These are phyloP conservation scores for Fraxinus ornus DNA, from an alignment of 305 asterid species.

Conservation along the genomic window DNA sequence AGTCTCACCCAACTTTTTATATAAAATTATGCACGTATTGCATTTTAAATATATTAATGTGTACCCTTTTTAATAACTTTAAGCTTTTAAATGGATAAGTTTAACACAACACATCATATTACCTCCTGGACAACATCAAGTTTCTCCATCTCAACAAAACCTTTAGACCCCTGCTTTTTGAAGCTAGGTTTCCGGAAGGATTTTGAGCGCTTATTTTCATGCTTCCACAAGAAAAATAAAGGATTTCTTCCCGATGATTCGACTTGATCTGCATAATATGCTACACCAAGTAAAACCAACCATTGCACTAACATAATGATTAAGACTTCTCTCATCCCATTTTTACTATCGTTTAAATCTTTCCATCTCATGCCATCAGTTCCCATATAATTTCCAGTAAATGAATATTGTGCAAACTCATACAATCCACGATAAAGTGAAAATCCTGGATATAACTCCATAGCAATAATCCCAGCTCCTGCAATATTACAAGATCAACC, in stretches of 20 bases:
- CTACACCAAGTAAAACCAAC: constrained; percentile 68
- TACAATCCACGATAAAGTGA: constrained; percentile 82
- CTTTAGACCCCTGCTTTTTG: constrained; percentile 68
- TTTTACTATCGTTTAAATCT: constrained; percentile 55
- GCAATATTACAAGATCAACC: constrained; percentile 34
- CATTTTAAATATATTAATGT: neutral
- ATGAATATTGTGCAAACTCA: constrained; percentile 84
- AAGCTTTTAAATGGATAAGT: neutral
- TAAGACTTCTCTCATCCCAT: constrained; percentile 70
- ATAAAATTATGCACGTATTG: neutral
- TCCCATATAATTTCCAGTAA: constrained; percentile 69
- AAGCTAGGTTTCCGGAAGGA: constrained; percentile 67
- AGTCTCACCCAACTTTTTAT: neutral
- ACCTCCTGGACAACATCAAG: constrained; percentile 87
- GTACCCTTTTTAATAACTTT: neutral
- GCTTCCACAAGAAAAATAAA: constrained; percentile 47
- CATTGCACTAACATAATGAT: constrained; percentile 77
- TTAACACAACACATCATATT: constrained; percentile 8
- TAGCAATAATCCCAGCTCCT: constrained; percentile 79
- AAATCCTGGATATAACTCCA: constrained; percentile 94
- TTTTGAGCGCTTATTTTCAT: constrained; percentile 44
- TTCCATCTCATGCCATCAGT: constrained; percentile 91
- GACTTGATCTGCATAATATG: constrained; percentile 69
- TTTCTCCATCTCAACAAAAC: constrained; percentile 68
- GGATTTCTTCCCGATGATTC: constrained; percentile 72